A percentile compares a stretch with the other conserved stretches of the same genome.
Evolutionary conservation across 768 basidiomycete genomes (phyloP).

Genomic region (Hypsizygus marmoreus): DNA sequence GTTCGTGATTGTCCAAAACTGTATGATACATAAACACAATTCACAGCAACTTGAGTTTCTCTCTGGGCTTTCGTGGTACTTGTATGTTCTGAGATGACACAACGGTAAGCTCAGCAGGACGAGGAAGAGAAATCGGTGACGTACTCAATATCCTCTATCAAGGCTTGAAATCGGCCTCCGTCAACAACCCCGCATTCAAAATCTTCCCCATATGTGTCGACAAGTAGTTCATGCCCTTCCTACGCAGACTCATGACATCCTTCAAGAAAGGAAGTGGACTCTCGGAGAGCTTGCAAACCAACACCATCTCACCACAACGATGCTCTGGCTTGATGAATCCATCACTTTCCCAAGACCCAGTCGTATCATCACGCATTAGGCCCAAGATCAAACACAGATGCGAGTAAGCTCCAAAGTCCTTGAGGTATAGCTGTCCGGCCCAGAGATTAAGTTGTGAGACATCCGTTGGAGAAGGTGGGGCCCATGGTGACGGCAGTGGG

Average conservation of each 20-base stretch:
- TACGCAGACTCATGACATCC: constrained; percentile 33
- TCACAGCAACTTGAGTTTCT: too few species aligned
- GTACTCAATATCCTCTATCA: too few species aligned
- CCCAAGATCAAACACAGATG: constrained; percentile 38
- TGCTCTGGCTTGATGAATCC: constrained; percentile 31
- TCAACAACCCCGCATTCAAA: constrained; percentile 28
- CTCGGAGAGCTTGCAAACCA: constrained; percentile 28
- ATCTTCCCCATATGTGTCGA: constrained; percentile 44
- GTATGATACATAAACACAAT: too few species aligned
- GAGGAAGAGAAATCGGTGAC: too few species aligned
- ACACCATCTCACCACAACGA: constrained; percentile 15
- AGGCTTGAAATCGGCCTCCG: constrained; percentile 24
- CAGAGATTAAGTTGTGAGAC: constrained; percentile 42
- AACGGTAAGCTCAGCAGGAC: too few species aligned
- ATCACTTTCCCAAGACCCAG: constrained; percentile 22
- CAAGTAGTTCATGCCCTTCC: constrained; percentile 38
- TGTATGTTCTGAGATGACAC: too few species aligned
- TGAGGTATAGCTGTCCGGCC: constrained; percentile 47
- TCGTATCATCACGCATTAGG: constrained; percentile 21
- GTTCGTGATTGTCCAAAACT: too few species aligned
- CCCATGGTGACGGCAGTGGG: constrained; percentile 19
- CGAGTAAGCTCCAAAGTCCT: constrained; percentile 31
- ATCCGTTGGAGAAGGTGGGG: constrained; percentile 10
- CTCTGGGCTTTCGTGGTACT: too few species aligned
- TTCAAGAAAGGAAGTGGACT: constrained; percentile 37